phyloP scores from a whole-genome alignment of 2,329 filamentous ascomycete species.

The Clarireedia homoeocarpa region DNA sequence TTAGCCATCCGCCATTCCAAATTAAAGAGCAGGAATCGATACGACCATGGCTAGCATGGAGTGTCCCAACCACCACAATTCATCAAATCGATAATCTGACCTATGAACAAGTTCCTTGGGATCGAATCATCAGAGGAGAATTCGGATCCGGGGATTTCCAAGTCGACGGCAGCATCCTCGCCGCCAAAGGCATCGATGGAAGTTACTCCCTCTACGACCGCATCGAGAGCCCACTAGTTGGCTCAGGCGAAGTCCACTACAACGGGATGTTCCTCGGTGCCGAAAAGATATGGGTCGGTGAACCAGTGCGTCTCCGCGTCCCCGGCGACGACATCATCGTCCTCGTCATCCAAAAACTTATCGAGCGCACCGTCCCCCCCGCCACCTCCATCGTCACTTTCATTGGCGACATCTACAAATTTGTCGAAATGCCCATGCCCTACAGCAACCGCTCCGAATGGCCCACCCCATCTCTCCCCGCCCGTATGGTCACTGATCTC shows the following conservation, averaged over 20 bases:
- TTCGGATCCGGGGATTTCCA: slow-evolving; percentile 39
- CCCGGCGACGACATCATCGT: slow-evolving; percentile 39
- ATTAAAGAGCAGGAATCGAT: slow-evolving; percentile 38
- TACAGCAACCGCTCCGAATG: slow-evolving; percentile 30
- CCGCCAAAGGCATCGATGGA: slow-evolving; percentile 45
- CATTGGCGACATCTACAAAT: slow-evolving; percentile 44
- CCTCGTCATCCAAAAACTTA: slow-evolving; percentile 34
- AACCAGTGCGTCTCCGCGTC: slow-evolving; percentile 43
- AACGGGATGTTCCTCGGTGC: slow-evolving; percentile 48
- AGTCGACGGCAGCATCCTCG: slow-evolving; percentile 50
- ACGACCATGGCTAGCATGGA: slow-evolving; percentile 52
- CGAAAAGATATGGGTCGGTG: slow-evolving; percentile 53
- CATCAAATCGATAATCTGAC: slow-evolving; percentile 33
- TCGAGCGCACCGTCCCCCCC: slow-evolving; percentile 22
- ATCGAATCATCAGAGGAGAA: slow-evolving; percentile 33
- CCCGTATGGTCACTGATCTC: slow-evolving; percentile 33
- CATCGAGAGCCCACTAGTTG: slow-evolving; percentile 33
- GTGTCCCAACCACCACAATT: slow-evolving; percentile 43
- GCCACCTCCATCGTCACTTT: slow-evolving; percentile 33
- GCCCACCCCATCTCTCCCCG: slow-evolving; percentile 38
- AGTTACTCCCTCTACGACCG: slow-evolving; percentile 46
- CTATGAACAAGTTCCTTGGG: slow-evolving; percentile 46
- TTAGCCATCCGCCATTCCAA: slow-evolving; percentile 31
- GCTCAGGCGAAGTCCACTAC: slow-evolving; percentile 37
- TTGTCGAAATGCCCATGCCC: slow-evolving; percentile 33